Conservation (phyloP, 1,284 basidiomycete genomes). For the Pseudomicrostroma phylloplanum region DNA sequence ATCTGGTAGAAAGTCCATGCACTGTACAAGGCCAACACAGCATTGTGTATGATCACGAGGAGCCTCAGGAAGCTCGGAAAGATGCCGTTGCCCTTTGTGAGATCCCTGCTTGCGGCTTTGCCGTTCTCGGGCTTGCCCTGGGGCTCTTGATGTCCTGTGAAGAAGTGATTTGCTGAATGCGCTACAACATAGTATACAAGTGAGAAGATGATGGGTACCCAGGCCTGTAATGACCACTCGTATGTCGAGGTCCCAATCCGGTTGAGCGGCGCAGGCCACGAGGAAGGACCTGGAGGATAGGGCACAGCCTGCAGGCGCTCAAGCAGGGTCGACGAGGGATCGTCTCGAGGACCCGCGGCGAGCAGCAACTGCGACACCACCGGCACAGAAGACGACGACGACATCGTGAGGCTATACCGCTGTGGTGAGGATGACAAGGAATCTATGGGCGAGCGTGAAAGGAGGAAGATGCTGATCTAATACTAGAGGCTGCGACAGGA, state of each 20-base stretch:
- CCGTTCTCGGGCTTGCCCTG: constrained; percentile 26
- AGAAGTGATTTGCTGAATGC: constrained; percentile 26
- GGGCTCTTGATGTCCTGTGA: constrained; percentile 16
- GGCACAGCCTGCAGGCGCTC: constrained; percentile 11
- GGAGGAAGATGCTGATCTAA: too few relatives aligned
- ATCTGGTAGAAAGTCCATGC: constrained; percentile 32
- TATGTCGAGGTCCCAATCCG: constrained; percentile 10
- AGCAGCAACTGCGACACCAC: too few relatives aligned
- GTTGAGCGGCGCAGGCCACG: not conserved
- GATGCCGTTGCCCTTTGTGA: constrained; percentile 19
- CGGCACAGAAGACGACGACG: too few relatives aligned
- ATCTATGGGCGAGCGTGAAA: too few relatives aligned
- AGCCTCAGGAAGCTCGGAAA: constrained; percentile 18
- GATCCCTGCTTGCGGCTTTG: constrained; percentile 21
- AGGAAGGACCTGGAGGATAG: not conserved
- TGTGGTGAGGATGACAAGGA: too few relatives aligned
- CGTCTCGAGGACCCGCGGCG: not conserved
- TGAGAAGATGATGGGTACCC: constrained; percentile 28
- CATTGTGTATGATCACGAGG: constrained; percentile 36
- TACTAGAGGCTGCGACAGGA: too few relatives aligned
- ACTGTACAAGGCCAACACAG: constrained; percentile 31
- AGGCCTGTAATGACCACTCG: constrained; percentile 19
- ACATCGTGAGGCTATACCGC: too few relatives aligned
- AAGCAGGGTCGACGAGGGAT: constrained; percentile 13
- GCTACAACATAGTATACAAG: constrained; percentile 35